Base-by-base conservation (phyloP, 2,329 filamentous ascomycete genomes). In the Phialocephala subalpina region DNA sequence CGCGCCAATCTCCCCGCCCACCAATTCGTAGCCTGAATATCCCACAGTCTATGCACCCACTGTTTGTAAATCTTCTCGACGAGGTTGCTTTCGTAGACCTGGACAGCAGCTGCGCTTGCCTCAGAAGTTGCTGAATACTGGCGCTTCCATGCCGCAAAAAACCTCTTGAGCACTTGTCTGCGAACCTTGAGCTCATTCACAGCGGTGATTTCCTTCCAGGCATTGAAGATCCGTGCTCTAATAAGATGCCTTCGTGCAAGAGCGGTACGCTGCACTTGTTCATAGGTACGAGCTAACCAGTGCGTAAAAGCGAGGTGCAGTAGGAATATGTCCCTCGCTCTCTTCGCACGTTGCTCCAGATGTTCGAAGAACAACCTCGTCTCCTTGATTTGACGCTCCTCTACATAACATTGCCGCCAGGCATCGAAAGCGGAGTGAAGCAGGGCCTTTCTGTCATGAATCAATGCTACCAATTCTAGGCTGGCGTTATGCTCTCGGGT, bases 201-300 rank as follows among this genome's bases (percentile, higher is more conserved):
- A 56, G 70, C 70, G 12, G 89, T 90, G 62, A 92, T 87, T 65
- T 87, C 83, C 29, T 86, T 83, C 91, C 91, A 93, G 8, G 87
- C 87, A 65, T 86, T 86, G 77, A 92, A 93, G 67, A 89, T 90
- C 63, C 87, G 86, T 14, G 86, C 87, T 63, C 90, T 84, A 62
- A 96, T 80, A 66, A 94, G 87, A 75, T 93, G 91, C 67, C 87
- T 83, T 68, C 91, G 85, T 22, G 92, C 92, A 49, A 88, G 83
- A 4, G 86, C 87, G 3, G 91, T 92, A 47, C 87, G 85, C 68
- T 88, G 84, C 18, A 88, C 81, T 73, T 92, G 87, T 16, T 92
- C 87, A 6, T 83, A 84, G 12, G 91, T 85, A 59, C 85, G 82
- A 62, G 86, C 84, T 12, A 86, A 85, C 93, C 93, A 97, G 69